phyloP scores from a whole-genome alignment of 441 rosid genomes.

The Omphalea diandra region DNA sequence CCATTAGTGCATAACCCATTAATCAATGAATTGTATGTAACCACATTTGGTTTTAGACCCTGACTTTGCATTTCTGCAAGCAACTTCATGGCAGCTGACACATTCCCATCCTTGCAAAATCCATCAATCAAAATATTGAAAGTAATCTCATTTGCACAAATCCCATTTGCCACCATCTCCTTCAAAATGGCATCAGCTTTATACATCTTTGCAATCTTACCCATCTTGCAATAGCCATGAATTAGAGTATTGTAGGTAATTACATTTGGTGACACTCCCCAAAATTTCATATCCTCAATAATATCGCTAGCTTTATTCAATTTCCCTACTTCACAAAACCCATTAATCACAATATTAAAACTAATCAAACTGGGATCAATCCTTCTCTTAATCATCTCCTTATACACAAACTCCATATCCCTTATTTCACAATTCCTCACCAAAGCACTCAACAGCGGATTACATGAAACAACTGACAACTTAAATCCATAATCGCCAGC shows the following conservation, averaged over 20 bases:
- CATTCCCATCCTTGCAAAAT: constrained; percentile 67
- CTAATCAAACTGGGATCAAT: constrained; percentile 40
- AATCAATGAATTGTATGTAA: constrained; percentile 65
- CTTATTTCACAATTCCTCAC: constrained; percentile 40
- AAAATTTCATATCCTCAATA: constrained; percentile 62
- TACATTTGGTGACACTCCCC: constrained; percentile 52
- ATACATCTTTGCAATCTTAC: constrained; percentile 65
- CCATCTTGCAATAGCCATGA: constrained; percentile 65
- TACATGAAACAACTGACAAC: constrained; percentile 60
- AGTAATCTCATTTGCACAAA: constrained; percentile 51
- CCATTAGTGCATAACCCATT: constrained; percentile 52
- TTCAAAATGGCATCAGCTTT: constrained; percentile 65
- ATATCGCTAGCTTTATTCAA: constrained; percentile 63
- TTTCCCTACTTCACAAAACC: constrained; percentile 67
- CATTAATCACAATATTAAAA: constrained; percentile 58
- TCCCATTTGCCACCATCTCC: constrained; percentile 55
- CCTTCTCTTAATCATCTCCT: constrained; percentile 66
- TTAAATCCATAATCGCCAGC: constrained; percentile 65
- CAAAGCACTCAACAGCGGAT: constrained; percentile 62
- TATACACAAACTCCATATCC: constrained; percentile 59
- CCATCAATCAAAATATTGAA: constrained; percentile 79
- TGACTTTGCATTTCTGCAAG: constrained; percentile 66
- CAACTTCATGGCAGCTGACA: constrained; percentile 48
- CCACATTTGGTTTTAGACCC: constrained; percentile 45
- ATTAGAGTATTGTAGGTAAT: constrained; percentile 65